Percentiles rank a stretch among this genome's conserved stretches.
phyloP scores from a whole-genome alignment of 768 basidiomycete species.

The Xerocomellus intermedius region DNA sequence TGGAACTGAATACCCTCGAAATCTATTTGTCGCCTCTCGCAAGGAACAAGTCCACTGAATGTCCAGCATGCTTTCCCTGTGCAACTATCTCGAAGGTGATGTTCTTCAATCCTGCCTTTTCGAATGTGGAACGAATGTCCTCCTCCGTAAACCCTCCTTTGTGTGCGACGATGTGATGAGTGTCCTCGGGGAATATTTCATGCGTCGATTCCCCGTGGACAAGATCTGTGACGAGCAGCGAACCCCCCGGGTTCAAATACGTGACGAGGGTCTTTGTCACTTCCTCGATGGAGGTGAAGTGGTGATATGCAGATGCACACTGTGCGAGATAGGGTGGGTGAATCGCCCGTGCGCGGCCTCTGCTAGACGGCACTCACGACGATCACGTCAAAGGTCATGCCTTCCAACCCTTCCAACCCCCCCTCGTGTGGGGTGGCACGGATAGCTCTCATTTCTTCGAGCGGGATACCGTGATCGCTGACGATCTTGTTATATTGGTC shows the following conservation, averaged over 20 bases:
- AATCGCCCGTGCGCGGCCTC: not conserved
- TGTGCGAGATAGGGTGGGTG: slow-evolving; percentile 22
- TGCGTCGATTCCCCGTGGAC: slow-evolving; percentile 29
- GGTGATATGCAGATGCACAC: slow-evolving; percentile 68
- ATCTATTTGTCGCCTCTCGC: slow-evolving; percentile 47
- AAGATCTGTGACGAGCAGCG: slow-evolving; percentile 58
- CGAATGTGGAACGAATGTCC: slow-evolving; percentile 50
- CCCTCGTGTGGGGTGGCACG: slow-evolving; percentile 41
- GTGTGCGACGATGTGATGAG: slow-evolving; percentile 53
- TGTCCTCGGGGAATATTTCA: slow-evolving; percentile 31
- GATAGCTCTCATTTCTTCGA: slow-evolving; percentile 67
- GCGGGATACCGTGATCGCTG: slow-evolving; percentile 56
- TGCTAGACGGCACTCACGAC: slow-evolving; percentile 46
- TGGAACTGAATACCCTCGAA: not conserved
- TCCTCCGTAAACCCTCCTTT: slow-evolving; percentile 49
- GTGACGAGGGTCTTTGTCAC: slow-evolving; percentile 52
- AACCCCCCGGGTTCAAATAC: slow-evolving; percentile 62
- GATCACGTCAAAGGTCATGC: slow-evolving; percentile 63
- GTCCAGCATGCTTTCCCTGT: slow-evolving; percentile 31
- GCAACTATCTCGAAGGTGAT: slow-evolving; percentile 40
- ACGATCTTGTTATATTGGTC: slow-evolving; percentile 62
- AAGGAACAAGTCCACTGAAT: slow-evolving; percentile 49
- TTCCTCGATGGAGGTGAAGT: slow-evolving; percentile 48
- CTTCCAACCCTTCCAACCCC: slow-evolving; percentile 54
- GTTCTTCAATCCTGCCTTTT: slow-evolving; percentile 48